Evolutionary conservation across 345 rosid species (phyloP).

Genomic region (Lenwebbia sp.): DNA sequence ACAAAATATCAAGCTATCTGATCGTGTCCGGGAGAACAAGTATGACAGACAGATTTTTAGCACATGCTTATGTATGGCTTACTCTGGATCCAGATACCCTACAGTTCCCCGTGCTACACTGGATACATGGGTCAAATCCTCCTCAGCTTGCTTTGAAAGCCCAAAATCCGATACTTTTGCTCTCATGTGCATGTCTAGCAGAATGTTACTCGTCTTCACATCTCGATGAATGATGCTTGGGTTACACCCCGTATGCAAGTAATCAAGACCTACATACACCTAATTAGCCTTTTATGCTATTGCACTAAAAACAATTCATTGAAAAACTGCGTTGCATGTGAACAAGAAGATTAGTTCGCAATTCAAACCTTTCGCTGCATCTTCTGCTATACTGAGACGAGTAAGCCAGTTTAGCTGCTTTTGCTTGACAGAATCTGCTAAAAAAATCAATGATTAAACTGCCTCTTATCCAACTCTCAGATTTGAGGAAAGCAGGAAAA

Average conservation of each 20-base stretch:
- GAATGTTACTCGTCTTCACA: conserved; percentile 92
- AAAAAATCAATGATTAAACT: background rate
- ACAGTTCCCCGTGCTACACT: conserved; percentile 93
- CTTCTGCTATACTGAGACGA: conserved; percentile 77
- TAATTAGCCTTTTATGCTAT: conserved; percentile 11
- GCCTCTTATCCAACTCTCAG: background rate
- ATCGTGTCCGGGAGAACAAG: background rate
- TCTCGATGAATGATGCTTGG: conserved; percentile 96
- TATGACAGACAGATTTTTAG: background rate
- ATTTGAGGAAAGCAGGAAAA: background rate
- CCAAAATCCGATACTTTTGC: conserved; percentile 98
- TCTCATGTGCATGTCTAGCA: conserved; percentile 84
- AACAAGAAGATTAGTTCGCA: background rate
- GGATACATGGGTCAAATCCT: conserved; percentile 82
- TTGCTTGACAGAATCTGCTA: conserved; percentile 49
- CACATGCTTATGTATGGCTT: conserved; percentile 11
- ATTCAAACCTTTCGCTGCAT: conserved; percentile 85
- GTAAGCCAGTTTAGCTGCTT: conserved; percentile 60
- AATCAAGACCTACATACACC: conserved; percentile 80
- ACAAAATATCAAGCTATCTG: background rate
- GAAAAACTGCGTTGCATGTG: background rate
- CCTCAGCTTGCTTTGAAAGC: conserved; percentile 92
- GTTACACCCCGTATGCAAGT: conserved; percentile 91
- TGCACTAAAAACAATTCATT: background rate
- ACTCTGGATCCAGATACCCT: conserved; percentile 98